Base-by-base conservation (phyloP, 1,284 basidiomycete species). In the Cutaneotrichosporon sp. region DNA sequence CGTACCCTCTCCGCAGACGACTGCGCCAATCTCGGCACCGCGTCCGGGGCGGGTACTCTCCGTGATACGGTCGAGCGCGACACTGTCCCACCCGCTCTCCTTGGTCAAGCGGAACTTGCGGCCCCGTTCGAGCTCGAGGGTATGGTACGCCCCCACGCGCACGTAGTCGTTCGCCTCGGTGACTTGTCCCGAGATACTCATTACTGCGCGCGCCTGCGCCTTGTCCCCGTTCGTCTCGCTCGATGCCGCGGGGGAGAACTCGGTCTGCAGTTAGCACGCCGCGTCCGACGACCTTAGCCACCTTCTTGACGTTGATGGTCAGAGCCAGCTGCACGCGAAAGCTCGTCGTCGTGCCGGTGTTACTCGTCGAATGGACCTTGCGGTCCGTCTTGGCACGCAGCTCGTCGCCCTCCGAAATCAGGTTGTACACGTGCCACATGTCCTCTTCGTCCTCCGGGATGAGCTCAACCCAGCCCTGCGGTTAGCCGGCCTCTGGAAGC, bases 391-490 rank as follows among this genome's bases (percentile, higher is more conserved):
- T 81, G n/a, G 90, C 91, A 51, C 90, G 81, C 23, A 98, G 85
- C 58, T 83, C 78, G 71, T 98, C 94, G 18, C 90, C 90, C 78
- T 86, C 80, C 60, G 87, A 83, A 54, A 98, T 94, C 54, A 98
- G 80, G 77, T 98, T 97, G 77, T 97, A 97, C n/a, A 97, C 80
- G 79, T 98, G 94, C 90, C 94, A 98, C 87, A 98, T 96, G 76
- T 98, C 96, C 77, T 98, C 96, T 65, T 96, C 90, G 66, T 94
- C 90, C 73, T 97, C 88, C 22, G 90, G 90, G 49, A 88, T 83
- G 39, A 96, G 79, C n/a, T 83, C 88, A 60, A 94, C 87, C 80
- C 90, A 83, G 21, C 92, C 92, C 86, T 91, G 67, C 4, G 15
- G 49, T 46, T 17, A 51, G 49, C 41, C 7, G 36, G 15, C 22